Conservation (phyloP, 192 early-diverging fungal species). For the Nowakowskiella sp. region DNA sequence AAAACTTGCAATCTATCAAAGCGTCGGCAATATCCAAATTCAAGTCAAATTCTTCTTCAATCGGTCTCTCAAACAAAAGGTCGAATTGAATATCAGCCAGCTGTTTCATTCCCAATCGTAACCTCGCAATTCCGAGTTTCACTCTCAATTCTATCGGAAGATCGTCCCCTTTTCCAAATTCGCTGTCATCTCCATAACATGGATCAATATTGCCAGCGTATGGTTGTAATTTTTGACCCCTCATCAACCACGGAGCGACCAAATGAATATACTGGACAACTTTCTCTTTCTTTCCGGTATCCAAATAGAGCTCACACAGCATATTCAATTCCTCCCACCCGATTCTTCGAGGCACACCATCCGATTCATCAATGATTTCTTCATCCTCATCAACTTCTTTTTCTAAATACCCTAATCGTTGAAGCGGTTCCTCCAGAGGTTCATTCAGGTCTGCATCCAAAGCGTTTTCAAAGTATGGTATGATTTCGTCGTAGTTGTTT, state of each 20-base stretch:
- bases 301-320: conserved; percentile 77
- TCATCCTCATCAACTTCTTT: conserved; percentile 32
- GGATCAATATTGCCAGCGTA: conserved; percentile 2
- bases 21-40: conserved; percentile 69
- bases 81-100: conserved; percentile 65
- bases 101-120: conserved; percentile 61
- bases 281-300: conserved; percentile 66
- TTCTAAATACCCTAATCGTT: conserved; percentile 10
- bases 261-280: conserved; percentile 62
- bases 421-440: conserved; percentile 4
- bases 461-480: conserved; percentile 25
- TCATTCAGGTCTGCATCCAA: conserved; percentile 22
- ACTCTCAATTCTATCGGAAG: conserved; percentile 82
- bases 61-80: conserved; percentile 41
- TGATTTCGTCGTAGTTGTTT: conserved; percentile 48
- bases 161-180: conserved; percentile 37
- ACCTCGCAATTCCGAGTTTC: conserved; percentile 72
- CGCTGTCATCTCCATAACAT: conserved; percentile 33
- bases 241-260: conserved; percentile 59
- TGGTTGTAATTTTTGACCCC: conserved; percentile 1
- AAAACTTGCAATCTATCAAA: conserved; percentile 56
- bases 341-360: conserved; percentile 37
- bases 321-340: conserved; percentile 81
- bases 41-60: conserved; percentile 54
- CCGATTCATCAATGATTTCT: conserved; percentile 18